phyloP scores from a whole-genome alignment of 1,284 basidiomycete genomes.

The Naganishia sp. region DNA sequence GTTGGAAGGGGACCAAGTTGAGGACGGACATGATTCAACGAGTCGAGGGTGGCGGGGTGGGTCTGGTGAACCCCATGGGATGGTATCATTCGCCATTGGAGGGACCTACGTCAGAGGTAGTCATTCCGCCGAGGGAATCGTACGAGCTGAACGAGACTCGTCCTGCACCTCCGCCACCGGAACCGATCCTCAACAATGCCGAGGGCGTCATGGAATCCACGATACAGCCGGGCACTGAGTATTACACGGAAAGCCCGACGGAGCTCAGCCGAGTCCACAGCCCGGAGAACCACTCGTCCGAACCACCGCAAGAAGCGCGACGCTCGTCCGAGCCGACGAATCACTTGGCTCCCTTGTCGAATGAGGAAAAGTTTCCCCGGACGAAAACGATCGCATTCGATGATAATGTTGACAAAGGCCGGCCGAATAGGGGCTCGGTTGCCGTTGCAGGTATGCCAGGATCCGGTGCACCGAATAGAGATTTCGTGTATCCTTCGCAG shows the following conservation, averaged over 20 bases:
- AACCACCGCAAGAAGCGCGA: slow-evolving; percentile 8
- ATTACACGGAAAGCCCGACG: slow-evolving; percentile 2
- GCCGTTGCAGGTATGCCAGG: slow-evolving; percentile 18
- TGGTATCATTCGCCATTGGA: slow-evolving; percentile 41
- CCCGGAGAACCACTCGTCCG: background rate
- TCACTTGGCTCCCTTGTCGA: background rate
- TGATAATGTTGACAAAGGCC: slow-evolving; percentile 39
- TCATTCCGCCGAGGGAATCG: slow-evolving; percentile 1
- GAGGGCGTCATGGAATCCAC: background rate
- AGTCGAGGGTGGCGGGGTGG: slow-evolving; percentile 71
- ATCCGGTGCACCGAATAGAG: slow-evolving; percentile 39
- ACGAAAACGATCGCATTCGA: slow-evolving; percentile 63
- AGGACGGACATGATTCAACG: slow-evolving; percentile 81
- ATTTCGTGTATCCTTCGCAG: slow-evolving; percentile 24
- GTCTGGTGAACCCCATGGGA: slow-evolving; percentile 77
- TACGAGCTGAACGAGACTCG: slow-evolving; percentile 7
- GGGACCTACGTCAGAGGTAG: background rate
- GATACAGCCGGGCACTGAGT: background rate
- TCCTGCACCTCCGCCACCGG: background rate
- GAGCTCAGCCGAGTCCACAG: background rate
- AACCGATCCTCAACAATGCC: slow-evolving; percentile 10
- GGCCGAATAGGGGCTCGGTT: background rate
- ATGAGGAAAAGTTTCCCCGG: slow-evolving; percentile 55
- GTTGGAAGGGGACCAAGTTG: slow-evolving; percentile 54
- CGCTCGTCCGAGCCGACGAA: slow-evolving; percentile 24